Percentiles rank a stretch among this genome's conserved stretches.
Evolutionary conservation across 164 flowering plant genomes (phyloP).

Genomic region (Vitis labrusca): DNA sequence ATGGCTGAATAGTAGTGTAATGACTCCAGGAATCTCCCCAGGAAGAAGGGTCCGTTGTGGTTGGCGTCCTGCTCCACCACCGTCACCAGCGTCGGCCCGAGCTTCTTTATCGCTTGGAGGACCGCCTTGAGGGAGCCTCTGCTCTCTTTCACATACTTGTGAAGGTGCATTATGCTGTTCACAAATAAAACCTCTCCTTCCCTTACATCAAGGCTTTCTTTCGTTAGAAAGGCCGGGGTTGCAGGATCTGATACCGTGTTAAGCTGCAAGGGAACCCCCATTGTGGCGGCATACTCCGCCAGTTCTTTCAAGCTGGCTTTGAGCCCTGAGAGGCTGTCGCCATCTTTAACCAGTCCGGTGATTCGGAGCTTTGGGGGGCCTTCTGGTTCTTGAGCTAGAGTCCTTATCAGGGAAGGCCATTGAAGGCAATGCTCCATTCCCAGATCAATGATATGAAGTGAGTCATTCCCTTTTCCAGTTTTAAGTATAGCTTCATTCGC

Average conservation of each 20-base stretch:
- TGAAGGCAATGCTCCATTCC: slow-evolving; percentile 60
- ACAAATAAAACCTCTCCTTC: slow-evolving; percentile 55
- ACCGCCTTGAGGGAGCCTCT: slow-evolving; percentile 53
- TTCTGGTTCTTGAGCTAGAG: slow-evolving; percentile 40
- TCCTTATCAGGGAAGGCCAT: slow-evolving; percentile 54
- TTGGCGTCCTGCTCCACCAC: slow-evolving; percentile 67
- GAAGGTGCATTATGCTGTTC: slow-evolving; percentile 56
- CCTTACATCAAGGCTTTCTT: slow-evolving; percentile 35
- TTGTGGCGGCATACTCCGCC: slow-evolving; percentile 31
- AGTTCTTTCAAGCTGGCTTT: slow-evolving; percentile 34
- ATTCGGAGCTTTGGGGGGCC: slow-evolving; percentile 46
- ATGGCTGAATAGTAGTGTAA: slow-evolving; percentile 67
- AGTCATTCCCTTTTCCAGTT: slow-evolving; percentile 43
- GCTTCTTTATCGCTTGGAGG: slow-evolving; percentile 56
- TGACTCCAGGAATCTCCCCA: slow-evolving; percentile 66
- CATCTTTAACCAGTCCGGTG: slow-evolving; percentile 34
- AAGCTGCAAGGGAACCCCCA: slow-evolving; percentile 41
- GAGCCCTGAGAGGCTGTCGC: slow-evolving; percentile 14
- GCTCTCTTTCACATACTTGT: slow-evolving; percentile 56
- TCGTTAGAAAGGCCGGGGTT: slow-evolving; percentile 33
- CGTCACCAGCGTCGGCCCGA: slow-evolving; percentile 45
- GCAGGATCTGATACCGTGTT: slow-evolving; percentile 25
- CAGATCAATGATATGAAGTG: slow-evolving; percentile 53
- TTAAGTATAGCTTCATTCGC: slow-evolving; percentile 60
- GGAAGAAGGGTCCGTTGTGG: slow-evolving; percentile 72